phyloP scores from a whole-genome alignment of 306 rosid genomes.

The Abrus pulchellus region DNA sequence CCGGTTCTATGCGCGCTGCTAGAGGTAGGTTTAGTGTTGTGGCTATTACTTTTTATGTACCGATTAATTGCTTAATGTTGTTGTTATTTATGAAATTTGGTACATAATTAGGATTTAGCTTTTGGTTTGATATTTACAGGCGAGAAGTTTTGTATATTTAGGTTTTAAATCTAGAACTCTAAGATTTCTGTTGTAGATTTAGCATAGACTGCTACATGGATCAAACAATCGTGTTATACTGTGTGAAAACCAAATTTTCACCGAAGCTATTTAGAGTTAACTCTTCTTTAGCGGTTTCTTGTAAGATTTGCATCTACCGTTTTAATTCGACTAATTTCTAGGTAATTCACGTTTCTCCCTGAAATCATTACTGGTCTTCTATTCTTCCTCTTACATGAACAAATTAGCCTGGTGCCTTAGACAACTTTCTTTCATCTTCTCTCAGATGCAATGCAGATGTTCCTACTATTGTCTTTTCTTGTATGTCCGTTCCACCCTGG shows the following conservation, averaged over 20 bases:
- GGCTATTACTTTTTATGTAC: neutral
- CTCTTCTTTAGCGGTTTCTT: neutral
- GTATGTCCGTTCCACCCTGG: neutral
- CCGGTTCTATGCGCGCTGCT: conserved; percentile 69
- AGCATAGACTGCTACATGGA: neutral
- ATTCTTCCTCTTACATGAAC: neutral
- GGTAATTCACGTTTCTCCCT: neutral
- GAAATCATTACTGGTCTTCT: neutral
- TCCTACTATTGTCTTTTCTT: neutral
- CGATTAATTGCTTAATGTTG: neutral
- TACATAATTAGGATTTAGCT: conserved; percentile 1
- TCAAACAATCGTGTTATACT: neutral
- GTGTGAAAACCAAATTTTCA: neutral
- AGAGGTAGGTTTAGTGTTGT: conserved; percentile 60
- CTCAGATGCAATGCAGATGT: neutral
- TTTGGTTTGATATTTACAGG: neutral
- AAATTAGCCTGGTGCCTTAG: neutral
- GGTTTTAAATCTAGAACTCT: conserved; percentile 5
- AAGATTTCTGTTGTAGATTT: conserved; percentile 23
- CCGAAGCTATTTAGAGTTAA: neutral
- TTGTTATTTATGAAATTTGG: neutral
- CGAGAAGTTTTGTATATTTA: neutral
- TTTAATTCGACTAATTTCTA: conserved; percentile 1
- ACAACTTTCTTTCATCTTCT: neutral
- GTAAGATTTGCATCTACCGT: neutral